Conservation (phyloP, 2,329 filamentous ascomycete genomes). For the Xylariales sp. region DNA sequence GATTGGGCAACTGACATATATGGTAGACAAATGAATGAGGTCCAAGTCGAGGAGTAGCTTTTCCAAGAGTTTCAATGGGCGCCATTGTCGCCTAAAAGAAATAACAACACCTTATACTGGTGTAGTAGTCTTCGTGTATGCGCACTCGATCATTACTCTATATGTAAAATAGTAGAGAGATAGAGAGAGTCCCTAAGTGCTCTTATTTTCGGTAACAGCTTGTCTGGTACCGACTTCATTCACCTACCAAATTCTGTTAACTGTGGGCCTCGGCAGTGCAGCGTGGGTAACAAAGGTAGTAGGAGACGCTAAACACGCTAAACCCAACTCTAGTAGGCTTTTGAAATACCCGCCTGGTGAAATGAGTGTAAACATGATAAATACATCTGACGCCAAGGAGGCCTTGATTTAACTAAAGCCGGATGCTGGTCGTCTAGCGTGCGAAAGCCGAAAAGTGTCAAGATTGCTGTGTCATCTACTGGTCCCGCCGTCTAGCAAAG, state of each 20-base stretch:
- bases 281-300: not conserved
- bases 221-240: not conserved
- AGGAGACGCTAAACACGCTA: too few species aligned
- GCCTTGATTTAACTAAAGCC: not conserved
- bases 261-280: not conserved
- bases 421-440: not conserved
- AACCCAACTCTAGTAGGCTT: too few species aligned
- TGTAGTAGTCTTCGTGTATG: too few species aligned
- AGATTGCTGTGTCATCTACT: not conserved
- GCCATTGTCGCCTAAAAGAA: not conserved
- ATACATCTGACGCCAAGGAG: not conserved
- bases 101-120: not conserved
- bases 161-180: not conserved
- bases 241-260: not conserved
- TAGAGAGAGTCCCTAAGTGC: too few species aligned
- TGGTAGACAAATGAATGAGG: too few species aligned
- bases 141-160: not conserved
- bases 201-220: not conserved
- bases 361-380: not conserved
- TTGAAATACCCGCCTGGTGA: not conserved
- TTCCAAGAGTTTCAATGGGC: not conserved
- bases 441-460: not conserved
- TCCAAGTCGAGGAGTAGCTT: not conserved
- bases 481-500: not conserved
- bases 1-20: slow-evolving; percentile 1